These are phyloP conservation scores for Apostasia shenzhenica DNA, from an alignment of 106 monocot genomes.

Conservation along the genomic window DNA sequence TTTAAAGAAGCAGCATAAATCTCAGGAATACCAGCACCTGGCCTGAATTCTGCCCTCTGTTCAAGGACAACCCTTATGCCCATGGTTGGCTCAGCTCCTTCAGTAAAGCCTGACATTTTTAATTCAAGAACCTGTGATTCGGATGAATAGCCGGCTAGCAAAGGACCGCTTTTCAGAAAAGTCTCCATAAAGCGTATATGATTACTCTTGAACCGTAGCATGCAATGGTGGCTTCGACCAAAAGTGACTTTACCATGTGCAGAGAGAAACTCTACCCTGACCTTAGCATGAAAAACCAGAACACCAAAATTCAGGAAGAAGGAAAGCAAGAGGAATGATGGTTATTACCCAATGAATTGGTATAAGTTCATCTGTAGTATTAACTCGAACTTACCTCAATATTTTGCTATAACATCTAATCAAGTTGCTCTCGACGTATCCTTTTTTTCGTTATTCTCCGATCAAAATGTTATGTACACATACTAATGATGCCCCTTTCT, in stretches of 20 bases:
- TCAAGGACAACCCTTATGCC: slow-evolving; percentile 52
- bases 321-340: no score
- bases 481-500: no score
- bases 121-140: slow-evolving; percentile 60
- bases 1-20: slow-evolving; percentile 63
- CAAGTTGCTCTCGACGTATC: no score
- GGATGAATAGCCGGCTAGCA: slow-evolving; percentile 65
- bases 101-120: slow-evolving; percentile 49
- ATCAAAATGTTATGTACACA: no score
- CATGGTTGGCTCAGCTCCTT: slow-evolving; percentile 33
- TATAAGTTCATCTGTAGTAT: no score
- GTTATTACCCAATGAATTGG: no score
- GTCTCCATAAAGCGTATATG: slow-evolving; percentile 52
- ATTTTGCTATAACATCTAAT: no score
- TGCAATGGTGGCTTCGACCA: slow-evolving; percentile 62
- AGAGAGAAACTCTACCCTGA: slow-evolving; percentile 60
- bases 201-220: slow-evolving; percentile 74
- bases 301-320: neutral
- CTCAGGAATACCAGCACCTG: slow-evolving; percentile 78
- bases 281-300: slow-evolving; percentile 25
- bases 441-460: no score
- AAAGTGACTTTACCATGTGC: slow-evolving; percentile 25
- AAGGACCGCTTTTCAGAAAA: slow-evolving; percentile 38
- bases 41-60: slow-evolving; percentile 57
- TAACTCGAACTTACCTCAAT: no score